Conservation (phyloP, 805 yeast genomes). For the Candida ovalis region DNA sequence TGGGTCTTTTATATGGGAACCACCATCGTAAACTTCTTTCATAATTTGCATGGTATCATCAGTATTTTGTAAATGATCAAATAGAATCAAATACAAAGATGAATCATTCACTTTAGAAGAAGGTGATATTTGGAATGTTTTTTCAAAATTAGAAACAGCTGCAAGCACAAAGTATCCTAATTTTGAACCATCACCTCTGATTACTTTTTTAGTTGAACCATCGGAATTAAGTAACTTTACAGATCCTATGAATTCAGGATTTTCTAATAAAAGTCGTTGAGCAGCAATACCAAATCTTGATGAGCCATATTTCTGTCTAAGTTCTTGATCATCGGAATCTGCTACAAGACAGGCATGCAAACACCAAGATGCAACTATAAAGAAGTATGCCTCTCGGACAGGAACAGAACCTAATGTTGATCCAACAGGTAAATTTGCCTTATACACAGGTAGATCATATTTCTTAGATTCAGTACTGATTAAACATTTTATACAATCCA, state of each 20-base stretch:
- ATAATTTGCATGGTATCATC: conserved; percentile 49
- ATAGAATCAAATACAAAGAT: conserved; percentile 43
- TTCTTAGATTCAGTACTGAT: conserved; percentile 20
- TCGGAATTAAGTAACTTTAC: conserved; percentile 5
- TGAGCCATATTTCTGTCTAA: conserved; percentile 53
- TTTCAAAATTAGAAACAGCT: conserved; percentile 53
- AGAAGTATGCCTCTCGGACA: conserved; percentile 29
- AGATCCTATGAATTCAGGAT: conserved; percentile 50
- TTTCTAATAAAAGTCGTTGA: conserved; percentile 40
- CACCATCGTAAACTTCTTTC: conserved; percentile 52
- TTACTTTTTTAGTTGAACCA: conserved; percentile 4
- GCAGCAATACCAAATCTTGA: conserved; percentile 74
- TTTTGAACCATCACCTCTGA: conserved; percentile 30
- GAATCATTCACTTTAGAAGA: conserved; percentile 41
- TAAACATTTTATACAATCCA: conserved; percentile 34
- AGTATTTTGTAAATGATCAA: conserved; percentile 33
- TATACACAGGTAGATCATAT: conserved; percentile 43
- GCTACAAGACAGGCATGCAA: conserved; percentile 85
- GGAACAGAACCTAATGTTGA: conserved; percentile 15
- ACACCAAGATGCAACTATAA: conserved; percentile 79
- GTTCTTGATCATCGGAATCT: conserved; percentile 66
- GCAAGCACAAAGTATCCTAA: conserved; percentile 62
- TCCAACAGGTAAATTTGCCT: conserved; percentile 29
- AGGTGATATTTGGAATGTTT: conserved; percentile 62
- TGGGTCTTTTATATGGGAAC: conserved; percentile 47